Percentiles rank a stretch among this genome's conserved stretches.
Conservation (phyloP, 2,329 filamentous ascomycete species). For the Penicillium psychrosexuale region DNA sequence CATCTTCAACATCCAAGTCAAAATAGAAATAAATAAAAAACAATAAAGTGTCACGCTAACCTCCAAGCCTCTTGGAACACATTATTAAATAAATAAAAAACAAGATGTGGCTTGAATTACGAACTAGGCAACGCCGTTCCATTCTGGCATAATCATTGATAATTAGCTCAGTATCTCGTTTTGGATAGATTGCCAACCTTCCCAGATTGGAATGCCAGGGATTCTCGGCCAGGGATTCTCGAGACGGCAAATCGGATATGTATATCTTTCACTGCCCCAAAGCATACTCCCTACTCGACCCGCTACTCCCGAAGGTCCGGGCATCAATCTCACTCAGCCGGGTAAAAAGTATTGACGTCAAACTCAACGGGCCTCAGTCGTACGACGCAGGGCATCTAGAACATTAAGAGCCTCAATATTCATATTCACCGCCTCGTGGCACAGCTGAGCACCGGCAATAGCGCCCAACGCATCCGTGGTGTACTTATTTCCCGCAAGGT, state of each 20-base stretch:
- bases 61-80: not conserved
- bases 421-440: not conserved
- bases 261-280: not conserved
- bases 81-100: not conserved
- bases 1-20: not conserved
- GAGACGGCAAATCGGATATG: not conserved
- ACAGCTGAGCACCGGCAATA: not conserved
- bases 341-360: not conserved
- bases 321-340: not conserved
- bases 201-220: no score
- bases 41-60: not conserved
- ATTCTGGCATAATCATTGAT: not conserved
- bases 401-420: not conserved
- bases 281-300: not conserved
- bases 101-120: not conserved
- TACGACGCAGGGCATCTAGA: not conserved
- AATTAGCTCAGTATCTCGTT: not conserved
- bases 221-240: no score
- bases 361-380: not conserved
- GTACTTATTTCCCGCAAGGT: not conserved
- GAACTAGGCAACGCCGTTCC: slow-evolving; percentile 1
- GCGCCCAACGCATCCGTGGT: not conserved
- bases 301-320: not conserved
- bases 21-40: not conserved
- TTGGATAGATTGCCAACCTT: not conserved